A percentile compares a stretch with the other conserved stretches of the same genome.
phyloP scores from a whole-genome alignment of 2,329 filamentous ascomycete genomes.

The Beauveria medogensis region DNA sequence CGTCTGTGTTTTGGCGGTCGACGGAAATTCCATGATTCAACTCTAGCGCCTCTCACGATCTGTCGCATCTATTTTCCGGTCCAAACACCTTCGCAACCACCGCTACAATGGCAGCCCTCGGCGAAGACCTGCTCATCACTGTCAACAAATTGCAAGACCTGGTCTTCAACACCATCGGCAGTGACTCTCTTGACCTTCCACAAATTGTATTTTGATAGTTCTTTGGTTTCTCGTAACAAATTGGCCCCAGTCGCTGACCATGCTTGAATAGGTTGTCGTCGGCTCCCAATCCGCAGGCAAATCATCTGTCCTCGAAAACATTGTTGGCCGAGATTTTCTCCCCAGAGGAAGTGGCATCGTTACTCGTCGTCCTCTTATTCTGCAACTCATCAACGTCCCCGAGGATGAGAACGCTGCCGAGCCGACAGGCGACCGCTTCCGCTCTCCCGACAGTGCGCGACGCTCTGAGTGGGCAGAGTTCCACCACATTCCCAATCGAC shows the following conservation, averaged over 20 bases:
- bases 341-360: constrained; percentile 95
- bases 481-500: constrained; percentile 83
- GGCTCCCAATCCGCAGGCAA: constrained; percentile 98
- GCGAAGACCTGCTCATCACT: constrained; percentile 87
- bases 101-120: constrained; percentile 75
- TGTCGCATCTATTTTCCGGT: constrained; percentile 1
- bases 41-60: neutral
- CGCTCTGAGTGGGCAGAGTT: constrained; percentile 86
- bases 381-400: constrained; percentile 96
- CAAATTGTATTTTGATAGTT: constrained; percentile 69
- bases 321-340: constrained; percentile 94
- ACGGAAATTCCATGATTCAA: constrained; percentile 6
- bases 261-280: constrained; percentile 70
- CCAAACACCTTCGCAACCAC: neutral
- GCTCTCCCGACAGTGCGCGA: constrained; percentile 61
- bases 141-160: constrained; percentile 98
- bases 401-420: constrained; percentile 62
- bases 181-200: constrained; percentile 91
- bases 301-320: constrained; percentile 97
- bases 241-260: constrained; percentile 8
- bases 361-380: constrained; percentile 84
- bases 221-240: neutral
- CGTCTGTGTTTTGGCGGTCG: constrained; percentile 5
- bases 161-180: constrained; percentile 99
- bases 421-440: constrained; percentile 62